Conservation (phyloP, 257 asterid genomes). For the Gardenia jasminoides region DNA sequence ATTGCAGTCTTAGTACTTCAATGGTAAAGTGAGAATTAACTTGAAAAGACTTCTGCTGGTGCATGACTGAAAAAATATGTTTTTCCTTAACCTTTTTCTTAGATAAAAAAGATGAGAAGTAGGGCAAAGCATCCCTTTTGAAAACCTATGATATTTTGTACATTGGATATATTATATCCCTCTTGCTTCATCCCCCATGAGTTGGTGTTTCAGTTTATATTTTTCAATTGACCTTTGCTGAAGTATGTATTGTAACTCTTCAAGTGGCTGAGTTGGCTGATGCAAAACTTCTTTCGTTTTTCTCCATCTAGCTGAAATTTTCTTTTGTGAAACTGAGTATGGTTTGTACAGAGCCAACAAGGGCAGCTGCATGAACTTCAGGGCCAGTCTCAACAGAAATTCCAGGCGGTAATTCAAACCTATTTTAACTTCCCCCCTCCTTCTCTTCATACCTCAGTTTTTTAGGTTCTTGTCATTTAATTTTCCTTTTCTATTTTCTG, state of each 20-base stretch:
- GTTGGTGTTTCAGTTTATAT: neutral
- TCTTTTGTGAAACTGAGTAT: constrained; percentile 3
- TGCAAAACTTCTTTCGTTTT: neutral
- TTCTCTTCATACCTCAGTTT: neutral
- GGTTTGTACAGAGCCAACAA: constrained; percentile 60
- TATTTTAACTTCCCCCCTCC: constrained; percentile 6
- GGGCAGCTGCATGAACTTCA: constrained; percentile 75
- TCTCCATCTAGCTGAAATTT: neutral
- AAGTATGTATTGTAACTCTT: neutral
- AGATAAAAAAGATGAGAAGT: neutral
- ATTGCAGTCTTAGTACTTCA: neutral
- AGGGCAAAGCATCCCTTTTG: neutral
- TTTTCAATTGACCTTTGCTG: neutral
- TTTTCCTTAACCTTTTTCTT: neutral
- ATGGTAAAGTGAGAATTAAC: neutral
- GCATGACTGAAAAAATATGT: neutral
- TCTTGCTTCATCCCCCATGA: neutral
- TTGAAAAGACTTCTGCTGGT: neutral
- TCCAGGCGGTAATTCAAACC: constrained; percentile 57
- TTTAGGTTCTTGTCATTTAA: constrained; percentile 1
- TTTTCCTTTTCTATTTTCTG: neutral
- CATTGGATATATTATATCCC: neutral
- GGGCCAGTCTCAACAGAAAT: constrained; percentile 69
- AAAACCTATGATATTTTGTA: neutral
- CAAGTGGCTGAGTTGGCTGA: neutral